phyloP scores from a whole-genome alignment of 768 basidiomycete genomes.

The Daedalea quercina region DNA sequence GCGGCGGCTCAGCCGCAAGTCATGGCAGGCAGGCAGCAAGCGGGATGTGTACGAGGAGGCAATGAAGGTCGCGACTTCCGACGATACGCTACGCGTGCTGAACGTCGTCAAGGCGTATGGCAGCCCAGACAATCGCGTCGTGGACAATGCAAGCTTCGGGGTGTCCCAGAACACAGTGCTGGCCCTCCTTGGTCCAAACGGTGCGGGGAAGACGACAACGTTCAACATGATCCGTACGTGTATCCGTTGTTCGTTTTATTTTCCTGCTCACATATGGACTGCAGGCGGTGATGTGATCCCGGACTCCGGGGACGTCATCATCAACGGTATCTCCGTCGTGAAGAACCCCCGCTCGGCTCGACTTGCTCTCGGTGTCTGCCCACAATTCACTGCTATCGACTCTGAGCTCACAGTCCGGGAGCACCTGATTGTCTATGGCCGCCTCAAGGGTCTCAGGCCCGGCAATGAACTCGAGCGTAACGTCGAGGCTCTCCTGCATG shows the following conservation, averaged over 20 bases:
- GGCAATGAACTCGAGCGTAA: conserved; percentile 45
- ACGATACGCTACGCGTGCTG: conserved; percentile 56
- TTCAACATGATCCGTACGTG: conserved; percentile 73
- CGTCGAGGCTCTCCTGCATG: conserved; percentile 49
- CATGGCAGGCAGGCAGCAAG: background rate
- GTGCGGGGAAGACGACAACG: conserved; percentile 78
- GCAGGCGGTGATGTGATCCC: conserved; percentile 64
- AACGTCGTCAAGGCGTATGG: conserved; percentile 58
- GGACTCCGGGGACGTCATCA: conserved; percentile 60
- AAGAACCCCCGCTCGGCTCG: conserved; percentile 56
- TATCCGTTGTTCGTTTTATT: background rate
- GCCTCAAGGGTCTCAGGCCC: conserved; percentile 62
- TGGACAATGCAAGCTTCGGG: conserved; percentile 68
- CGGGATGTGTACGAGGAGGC: conserved; percentile 54
- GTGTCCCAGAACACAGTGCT: conserved; percentile 61
- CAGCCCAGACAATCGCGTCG: conserved; percentile 39
- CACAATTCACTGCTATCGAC: conserved; percentile 82
- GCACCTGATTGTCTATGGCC: conserved; percentile 65
- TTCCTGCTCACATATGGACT: background rate
- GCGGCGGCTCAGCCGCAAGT: background rate
- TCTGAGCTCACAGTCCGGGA: conserved; percentile 71
- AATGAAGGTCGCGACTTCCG: conserved; percentile 36
- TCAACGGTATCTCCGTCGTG: conserved; percentile 61
- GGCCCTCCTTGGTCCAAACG: conserved; percentile 74
- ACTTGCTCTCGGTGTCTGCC: conserved; percentile 71